Evolutionary conservation across 169 alveolate species (phyloP), one percentile per base, ranked within the genome.

Genomic region (Plasmodium relictum): DNA sequence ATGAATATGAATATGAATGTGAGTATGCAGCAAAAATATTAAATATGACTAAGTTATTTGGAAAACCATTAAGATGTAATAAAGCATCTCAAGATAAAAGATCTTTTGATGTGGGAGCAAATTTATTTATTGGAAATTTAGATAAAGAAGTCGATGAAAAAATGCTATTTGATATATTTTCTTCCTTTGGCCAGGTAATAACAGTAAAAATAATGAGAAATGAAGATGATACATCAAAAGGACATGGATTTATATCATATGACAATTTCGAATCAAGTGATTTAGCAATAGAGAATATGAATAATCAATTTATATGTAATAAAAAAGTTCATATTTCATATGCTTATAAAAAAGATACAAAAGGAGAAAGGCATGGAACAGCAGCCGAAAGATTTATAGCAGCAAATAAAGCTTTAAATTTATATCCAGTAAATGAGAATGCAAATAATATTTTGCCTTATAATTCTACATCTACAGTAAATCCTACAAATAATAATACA

Each of bases 211-310:
- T 98, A 56, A 97, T 98, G 96, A 93, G 99, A 98, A 91, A 98
- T 97, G 26, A 99, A 96, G 91, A 95, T 98, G 58, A 97, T 97
- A 39, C 92, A 92, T 61, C 97, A 22, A 98, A 97, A 73, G 97
- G 99, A 44, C 98, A 96, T 94, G 99, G 99, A 0, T 98, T 99
- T 85, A 98, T 99, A 22, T 95, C 98, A 73, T 98, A 94, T 95
- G 99, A 98, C 93, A 97, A 98, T 93, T 99, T 99, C 93, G 99
- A 99, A 86, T 96, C 99, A 26, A 97, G 99, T 58, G 99, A 99
- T 93, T 96, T 98, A n/a, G 99, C 99, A 9, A 96, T 98, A 59
- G 97, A 97, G 63, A 97, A 99, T 31, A 97, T 99, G 99, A 98
- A 98, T 88, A 97, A 98, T 88, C 98, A 97, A 94, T 98, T 97